Conservation (phyloP, 352 stramenopile species). For the Phytophthora syringae region DNA sequence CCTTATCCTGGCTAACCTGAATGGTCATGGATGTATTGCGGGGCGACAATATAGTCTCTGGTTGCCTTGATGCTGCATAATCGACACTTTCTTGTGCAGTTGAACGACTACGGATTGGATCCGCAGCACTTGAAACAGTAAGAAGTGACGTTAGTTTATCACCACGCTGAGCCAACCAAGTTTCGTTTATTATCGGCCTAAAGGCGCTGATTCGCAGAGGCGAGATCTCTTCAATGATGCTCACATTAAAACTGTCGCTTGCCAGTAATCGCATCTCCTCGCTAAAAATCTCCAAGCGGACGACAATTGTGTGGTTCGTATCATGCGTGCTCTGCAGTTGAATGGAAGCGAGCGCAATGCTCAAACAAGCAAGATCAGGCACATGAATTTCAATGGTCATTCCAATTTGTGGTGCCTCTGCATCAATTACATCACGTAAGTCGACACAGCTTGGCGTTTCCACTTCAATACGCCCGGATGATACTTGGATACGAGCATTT, state of each 20-base stretch:
- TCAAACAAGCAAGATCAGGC: conserved; percentile 33
- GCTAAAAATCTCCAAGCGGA: conserved; percentile 25
- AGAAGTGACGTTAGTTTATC: conserved; percentile 15
- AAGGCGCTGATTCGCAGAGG: conserved; percentile 6
- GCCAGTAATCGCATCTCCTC: conserved; percentile 19
- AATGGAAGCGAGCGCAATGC: conserved; percentile 21
- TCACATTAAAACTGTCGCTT: conserved; percentile 16
- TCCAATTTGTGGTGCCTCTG: background rate
- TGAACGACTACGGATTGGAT: background rate
- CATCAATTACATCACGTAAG: background rate
- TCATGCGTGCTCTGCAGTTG: conserved; percentile 4
- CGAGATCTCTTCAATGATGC: background rate
- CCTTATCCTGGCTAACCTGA: background rate
- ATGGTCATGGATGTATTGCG: conserved; percentile 8
- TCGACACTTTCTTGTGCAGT: background rate
- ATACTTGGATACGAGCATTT: conserved; percentile 27
- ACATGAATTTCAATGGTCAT: conserved; percentile 14
- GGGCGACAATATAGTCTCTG: conserved; percentile 1
- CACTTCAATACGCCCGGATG: conserved; percentile 17
- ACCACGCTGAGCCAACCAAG: conserved; percentile 3
- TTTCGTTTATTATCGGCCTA: conserved; percentile 1
- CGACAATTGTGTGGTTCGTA: background rate
- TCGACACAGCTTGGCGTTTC: conserved; percentile 20
- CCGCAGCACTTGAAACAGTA: conserved; percentile 7
- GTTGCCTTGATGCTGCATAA: background rate